A percentile compares a stretch with the other conserved stretches of the same genome.
These are phyloP conservation scores for Globisporangium lucens DNA, from an alignment of 352 stramenopile species.

Conservation along the genomic window DNA sequence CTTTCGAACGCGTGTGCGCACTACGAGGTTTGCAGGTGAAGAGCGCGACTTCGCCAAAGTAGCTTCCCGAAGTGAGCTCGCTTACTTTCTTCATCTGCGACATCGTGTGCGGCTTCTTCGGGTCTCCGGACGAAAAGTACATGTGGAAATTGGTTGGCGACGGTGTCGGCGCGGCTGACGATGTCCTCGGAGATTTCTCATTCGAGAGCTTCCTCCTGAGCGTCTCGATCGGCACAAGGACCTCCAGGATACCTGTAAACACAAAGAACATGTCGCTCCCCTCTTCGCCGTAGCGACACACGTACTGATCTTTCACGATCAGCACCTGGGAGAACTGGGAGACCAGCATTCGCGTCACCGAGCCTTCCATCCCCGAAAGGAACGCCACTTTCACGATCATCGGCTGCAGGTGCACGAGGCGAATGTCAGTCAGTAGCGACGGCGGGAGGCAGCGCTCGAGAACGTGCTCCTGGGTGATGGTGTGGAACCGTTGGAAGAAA, in stretches of 20 bases:
- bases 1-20: constrained; percentile 41
- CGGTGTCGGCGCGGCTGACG: not conserved
- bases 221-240: constrained; percentile 31
- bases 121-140: constrained; percentile 16
- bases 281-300: constrained; percentile 43
- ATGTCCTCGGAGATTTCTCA: not conserved
- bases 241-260: constrained; percentile 50
- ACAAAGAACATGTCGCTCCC: constrained; percentile 64
- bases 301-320: constrained; percentile 42
- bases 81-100: constrained; percentile 51
- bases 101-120: constrained; percentile 25
- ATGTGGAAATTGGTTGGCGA: not conserved
- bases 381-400: constrained; percentile 63
- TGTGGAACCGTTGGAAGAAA: constrained; percentile 62
- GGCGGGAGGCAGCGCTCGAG: constrained; percentile 45
- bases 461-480: constrained; percentile 57
- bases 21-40: constrained; percentile 49
- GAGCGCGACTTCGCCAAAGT: constrained; percentile 57
- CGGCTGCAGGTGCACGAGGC: constrained; percentile 46
- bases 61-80: constrained; percentile 44
- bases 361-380: constrained; percentile 44
- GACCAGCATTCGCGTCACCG: constrained; percentile 52
- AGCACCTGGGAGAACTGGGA: constrained; percentile 48
- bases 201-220: constrained; percentile 9
- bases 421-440: constrained; percentile 53